A percentile compares a stretch with the other conserved stretches of the same genome.
Evolutionary conservation across 176 grass and related monocot species (phyloP).

Genomic region (Rhynchospora breviuscula): DNA sequence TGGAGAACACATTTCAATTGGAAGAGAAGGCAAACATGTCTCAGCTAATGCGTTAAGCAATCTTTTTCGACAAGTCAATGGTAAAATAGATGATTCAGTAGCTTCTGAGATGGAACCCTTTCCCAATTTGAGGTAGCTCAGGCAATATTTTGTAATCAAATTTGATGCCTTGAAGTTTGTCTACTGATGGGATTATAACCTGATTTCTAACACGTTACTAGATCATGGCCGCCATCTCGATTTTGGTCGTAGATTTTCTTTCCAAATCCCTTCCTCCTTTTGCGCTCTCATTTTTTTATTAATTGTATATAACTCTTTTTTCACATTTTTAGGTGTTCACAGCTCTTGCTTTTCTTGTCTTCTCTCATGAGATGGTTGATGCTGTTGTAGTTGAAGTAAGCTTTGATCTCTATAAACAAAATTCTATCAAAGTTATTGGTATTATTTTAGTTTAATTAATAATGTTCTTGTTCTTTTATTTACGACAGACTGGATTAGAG

Average conservation of each 20-base stretch:
- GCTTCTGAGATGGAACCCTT: slow-evolving; percentile 64
- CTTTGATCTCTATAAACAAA: neutral
- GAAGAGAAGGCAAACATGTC: slow-evolving; percentile 58
- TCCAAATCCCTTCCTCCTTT: neutral
- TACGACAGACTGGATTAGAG: slow-evolving; percentile 71
- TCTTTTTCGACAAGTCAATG: slow-evolving; percentile 48
- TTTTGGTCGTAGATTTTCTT: neutral
- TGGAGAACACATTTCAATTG: slow-evolving; percentile 74
- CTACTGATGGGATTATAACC: neutral
- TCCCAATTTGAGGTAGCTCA: slow-evolving; percentile 81
- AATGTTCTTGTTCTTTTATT: neutral
- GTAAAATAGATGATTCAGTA: slow-evolving; percentile 57
- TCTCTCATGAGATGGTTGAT: slow-evolving; percentile 70
- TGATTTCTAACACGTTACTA: neutral
- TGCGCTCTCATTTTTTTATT: neutral
- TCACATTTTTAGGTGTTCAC: slow-evolving; percentile 67
- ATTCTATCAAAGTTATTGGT: neutral
- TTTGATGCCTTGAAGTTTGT: neutral
- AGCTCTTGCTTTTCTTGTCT: slow-evolving; percentile 69
- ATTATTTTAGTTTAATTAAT: neutral
- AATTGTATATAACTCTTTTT: neutral
- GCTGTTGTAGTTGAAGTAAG: slow-evolving; percentile 87
- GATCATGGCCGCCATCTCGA: neutral
- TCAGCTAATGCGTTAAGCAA: slow-evolving; percentile 41
- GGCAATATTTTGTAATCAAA: neutral